A percentile compares a stretch with the other conserved stretches of the same genome.
Evolutionary conservation across 805 yeast species (phyloP).

Genomic region (Saccharomycopsis fermentans): DNA sequence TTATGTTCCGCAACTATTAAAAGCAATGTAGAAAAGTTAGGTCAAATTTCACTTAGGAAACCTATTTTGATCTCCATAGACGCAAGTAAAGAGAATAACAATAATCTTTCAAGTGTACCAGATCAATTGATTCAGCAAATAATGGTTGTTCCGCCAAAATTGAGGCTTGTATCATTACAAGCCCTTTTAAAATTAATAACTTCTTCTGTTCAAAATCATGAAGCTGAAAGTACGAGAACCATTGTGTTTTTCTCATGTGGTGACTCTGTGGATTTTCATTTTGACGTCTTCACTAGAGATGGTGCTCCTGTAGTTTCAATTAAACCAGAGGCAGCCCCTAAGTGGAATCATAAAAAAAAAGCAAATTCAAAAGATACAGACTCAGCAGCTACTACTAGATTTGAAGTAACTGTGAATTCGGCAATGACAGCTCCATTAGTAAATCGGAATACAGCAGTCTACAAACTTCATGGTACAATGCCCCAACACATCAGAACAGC

Average conservation of each 20-base stretch:
- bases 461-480: constrained; percentile 83
- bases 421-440: constrained; percentile 42
- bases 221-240: constrained; percentile 29
- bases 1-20: constrained; percentile 94
- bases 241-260: constrained; percentile 90
- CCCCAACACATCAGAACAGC: constrained; percentile 75
- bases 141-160: constrained; percentile 84
- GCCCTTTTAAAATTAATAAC: constrained; percentile 49
- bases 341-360: constrained; percentile 25
- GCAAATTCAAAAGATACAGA: constrained; percentile 24
- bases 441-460: constrained; percentile 37
- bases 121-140: constrained; percentile 80
- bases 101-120: constrained; percentile 47
- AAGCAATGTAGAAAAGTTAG: constrained; percentile 67
- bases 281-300: constrained; percentile 55
- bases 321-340: constrained; percentile 21
- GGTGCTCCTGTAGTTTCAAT: constrained; percentile 31
- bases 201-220: constrained; percentile 20
- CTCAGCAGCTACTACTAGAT: constrained; percentile 18
- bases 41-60: constrained; percentile 61
- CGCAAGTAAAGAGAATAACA: constrained; percentile 20
- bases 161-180: constrained; percentile 73
- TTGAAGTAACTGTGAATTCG: constrained; percentile 1
- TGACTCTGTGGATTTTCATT: constrained; percentile 94
- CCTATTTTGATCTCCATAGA: constrained; percentile 55